Percentiles rank a stretch among this genome's conserved stretches.
These are phyloP conservation scores for Colletotrichum tamarilloi DNA, from an alignment of 2,329 filamentous ascomycete genomes.

Conservation along the genomic window DNA sequence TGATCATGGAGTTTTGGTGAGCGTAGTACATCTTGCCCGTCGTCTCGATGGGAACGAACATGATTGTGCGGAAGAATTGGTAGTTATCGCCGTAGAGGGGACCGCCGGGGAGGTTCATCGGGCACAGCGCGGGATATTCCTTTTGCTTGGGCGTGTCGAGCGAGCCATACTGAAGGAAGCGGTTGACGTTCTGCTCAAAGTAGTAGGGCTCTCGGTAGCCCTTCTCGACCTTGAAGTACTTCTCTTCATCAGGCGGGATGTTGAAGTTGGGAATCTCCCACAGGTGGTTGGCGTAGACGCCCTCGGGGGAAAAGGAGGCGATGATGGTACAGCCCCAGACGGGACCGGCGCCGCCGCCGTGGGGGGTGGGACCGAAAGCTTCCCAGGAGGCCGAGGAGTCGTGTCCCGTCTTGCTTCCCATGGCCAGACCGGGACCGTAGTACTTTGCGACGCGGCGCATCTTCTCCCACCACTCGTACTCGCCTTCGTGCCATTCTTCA, in stretches of 20 bases:
- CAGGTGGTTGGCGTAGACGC: slow-evolving; percentile 34
- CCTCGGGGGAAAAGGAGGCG: slow-evolving; percentile 20
- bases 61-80: slow-evolving; percentile 25
- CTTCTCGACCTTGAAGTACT: background rate
- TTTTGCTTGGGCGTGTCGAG: background rate
- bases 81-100: slow-evolving; percentile 4
- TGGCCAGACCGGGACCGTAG: slow-evolving; percentile 24
- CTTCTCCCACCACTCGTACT: slow-evolving; percentile 33
- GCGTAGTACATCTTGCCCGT: slow-evolving; percentile 6
- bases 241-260: background rate
- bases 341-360: slow-evolving; percentile 30
- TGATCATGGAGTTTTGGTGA: background rate
- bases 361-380: slow-evolving; percentile 1
- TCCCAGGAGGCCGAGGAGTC: slow-evolving; percentile 18
- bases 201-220: slow-evolving; percentile 1
- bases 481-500: slow-evolving; percentile 21
- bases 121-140: slow-evolving; percentile 8
- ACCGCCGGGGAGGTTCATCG: background rate
- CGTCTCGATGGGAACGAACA: slow-evolving; percentile 11
- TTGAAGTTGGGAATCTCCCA: slow-evolving; percentile 36
- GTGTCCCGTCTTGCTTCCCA: background rate
- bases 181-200: slow-evolving; percentile 22
- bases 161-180: slow-evolving; percentile 18
- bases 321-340: slow-evolving; percentile 36
- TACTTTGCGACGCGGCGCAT: slow-evolving; percentile 24